Percentiles rank a stretch among this genome's conserved stretches.
phyloP scores from a whole-genome alignment of 805 yeast genomes.

The Candida wancherniae region DNA sequence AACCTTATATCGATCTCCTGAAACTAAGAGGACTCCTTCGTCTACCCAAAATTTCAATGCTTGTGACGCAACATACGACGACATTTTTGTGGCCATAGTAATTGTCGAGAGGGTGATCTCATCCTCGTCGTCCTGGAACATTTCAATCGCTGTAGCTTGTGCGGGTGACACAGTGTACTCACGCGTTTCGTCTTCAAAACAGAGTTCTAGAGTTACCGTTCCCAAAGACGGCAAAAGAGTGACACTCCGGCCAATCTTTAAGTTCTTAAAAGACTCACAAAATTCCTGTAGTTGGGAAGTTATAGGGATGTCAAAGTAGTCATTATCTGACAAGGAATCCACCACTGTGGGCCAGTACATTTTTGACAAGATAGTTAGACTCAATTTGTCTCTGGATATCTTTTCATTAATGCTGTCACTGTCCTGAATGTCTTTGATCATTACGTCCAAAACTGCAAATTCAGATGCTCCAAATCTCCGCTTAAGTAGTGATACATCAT shows the following conservation, averaged over 20 bases:
- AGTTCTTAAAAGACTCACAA: slow-evolving; percentile 34
- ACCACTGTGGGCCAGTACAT: slow-evolving; percentile 74
- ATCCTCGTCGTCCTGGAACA: slow-evolving; percentile 38
- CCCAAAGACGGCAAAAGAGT: slow-evolving; percentile 58
- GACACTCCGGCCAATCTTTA: slow-evolving; percentile 57
- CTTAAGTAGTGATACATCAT: slow-evolving; percentile 51
- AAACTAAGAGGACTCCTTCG: slow-evolving; percentile 42
- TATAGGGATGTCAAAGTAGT: slow-evolving; percentile 51
- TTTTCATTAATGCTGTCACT: slow-evolving; percentile 45
- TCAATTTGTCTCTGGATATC: slow-evolving; percentile 23
- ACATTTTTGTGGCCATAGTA: slow-evolving; percentile 18
- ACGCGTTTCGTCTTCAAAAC: slow-evolving; percentile 15
- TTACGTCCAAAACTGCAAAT: slow-evolving; percentile 70
- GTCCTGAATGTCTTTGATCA: slow-evolving; percentile 68
- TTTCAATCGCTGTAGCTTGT: slow-evolving; percentile 58
- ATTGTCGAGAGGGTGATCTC: slow-evolving; percentile 25
- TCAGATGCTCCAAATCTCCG: slow-evolving; percentile 61
- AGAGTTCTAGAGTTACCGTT: slow-evolving; percentile 54
- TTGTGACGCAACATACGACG: slow-evolving; percentile 20
- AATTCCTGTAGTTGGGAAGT: slow-evolving; percentile 40
- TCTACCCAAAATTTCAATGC: slow-evolving; percentile 59
- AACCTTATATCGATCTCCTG: slow-evolving; percentile 6
- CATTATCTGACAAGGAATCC: slow-evolving; percentile 23
- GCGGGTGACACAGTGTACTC: slow-evolving; percentile 58
- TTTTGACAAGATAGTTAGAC: slow-evolving; percentile 65